Evolutionary conservation across 306 rosid species (phyloP).

Genomic region (Cucurbita maxima): DNA sequence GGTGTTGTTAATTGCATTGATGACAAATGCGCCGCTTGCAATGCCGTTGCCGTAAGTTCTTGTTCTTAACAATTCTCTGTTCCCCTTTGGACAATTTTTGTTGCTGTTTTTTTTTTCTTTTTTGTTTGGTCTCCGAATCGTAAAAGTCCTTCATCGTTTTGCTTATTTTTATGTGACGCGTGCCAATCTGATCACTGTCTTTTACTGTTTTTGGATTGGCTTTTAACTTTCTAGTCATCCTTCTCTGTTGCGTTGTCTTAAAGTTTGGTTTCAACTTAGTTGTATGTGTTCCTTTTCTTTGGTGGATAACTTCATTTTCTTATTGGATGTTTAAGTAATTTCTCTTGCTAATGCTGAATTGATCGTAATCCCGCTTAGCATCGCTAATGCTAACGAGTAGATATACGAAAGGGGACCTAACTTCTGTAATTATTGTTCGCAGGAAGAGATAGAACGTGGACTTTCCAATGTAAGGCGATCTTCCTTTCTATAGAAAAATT

Average conservation of each 20-base stretch:
- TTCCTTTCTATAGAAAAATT: neutral
- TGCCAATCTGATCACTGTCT: neutral
- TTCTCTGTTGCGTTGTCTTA: neutral
- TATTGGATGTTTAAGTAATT: neutral
- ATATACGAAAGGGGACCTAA: neutral
- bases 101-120: neutral
- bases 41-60: constrained; percentile 63
- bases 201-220: neutral
- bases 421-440: constrained; percentile 11
- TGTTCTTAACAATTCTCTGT: neutral
- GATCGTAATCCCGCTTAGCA: neutral
- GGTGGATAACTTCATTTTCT: neutral
- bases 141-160: neutral
- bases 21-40: constrained; percentile 87
- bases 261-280: neutral
- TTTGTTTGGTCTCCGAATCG: neutral
- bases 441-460: constrained; percentile 79
- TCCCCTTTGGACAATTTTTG: neutral
- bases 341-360: neutral
- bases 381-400: neutral
- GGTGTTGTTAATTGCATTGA: constrained; percentile 34
- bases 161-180: neutral
- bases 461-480: constrained; percentile 46
- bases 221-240: neutral
- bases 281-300: neutral